Conservation (phyloP, 345 rosid genomes). For the Geranium brycei region DNA sequence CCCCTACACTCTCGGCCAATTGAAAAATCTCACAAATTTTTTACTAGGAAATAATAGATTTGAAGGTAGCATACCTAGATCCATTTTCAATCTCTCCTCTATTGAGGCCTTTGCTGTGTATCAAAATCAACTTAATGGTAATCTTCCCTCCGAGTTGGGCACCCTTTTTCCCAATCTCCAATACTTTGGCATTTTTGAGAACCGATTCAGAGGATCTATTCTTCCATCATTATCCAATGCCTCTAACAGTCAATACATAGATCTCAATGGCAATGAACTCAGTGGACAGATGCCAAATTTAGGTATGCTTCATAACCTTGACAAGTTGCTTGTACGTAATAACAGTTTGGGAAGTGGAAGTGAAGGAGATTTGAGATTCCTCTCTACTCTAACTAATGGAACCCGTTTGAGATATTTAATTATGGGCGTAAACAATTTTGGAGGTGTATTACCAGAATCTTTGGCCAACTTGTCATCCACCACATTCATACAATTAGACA, state of each 20-base stretch:
- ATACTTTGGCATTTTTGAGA: neutral
- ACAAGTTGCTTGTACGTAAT: accelerated
- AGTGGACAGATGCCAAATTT: slow-evolving; percentile 4
- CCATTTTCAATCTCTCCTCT: slow-evolving; percentile 12
- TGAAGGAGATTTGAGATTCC: slow-evolving; percentile 7
- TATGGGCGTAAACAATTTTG: slow-evolving; percentile 1
- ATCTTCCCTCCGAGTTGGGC: slow-evolving; percentile 9
- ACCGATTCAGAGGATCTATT: slow-evolving; percentile 7
- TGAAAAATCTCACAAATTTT: slow-evolving; percentile 1
- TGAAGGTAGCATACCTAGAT: slow-evolving; percentile 10
- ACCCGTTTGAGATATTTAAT: neutral
- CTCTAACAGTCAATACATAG: neutral
- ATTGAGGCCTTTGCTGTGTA: neutral
- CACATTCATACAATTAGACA: accelerated
- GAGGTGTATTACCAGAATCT: neutral
- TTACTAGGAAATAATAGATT: slow-evolving; percentile 4
- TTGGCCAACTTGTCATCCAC: slow-evolving; percentile 10
- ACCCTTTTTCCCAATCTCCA: slow-evolving; percentile 11
- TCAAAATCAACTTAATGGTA: slow-evolving; percentile 12
- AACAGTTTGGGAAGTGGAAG: slow-evolving; percentile 4
- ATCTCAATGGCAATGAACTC: slow-evolving; percentile 3
- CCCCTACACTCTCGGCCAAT: slow-evolving; percentile 1
- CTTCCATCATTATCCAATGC: slow-evolving; percentile 17
- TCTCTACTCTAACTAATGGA: slow-evolving; percentile 6
- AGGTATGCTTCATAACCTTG: neutral